phyloP scores from a whole-genome alignment of 768 basidiomycete genomes.

The Trichaptum fuscoviolaceum region DNA sequence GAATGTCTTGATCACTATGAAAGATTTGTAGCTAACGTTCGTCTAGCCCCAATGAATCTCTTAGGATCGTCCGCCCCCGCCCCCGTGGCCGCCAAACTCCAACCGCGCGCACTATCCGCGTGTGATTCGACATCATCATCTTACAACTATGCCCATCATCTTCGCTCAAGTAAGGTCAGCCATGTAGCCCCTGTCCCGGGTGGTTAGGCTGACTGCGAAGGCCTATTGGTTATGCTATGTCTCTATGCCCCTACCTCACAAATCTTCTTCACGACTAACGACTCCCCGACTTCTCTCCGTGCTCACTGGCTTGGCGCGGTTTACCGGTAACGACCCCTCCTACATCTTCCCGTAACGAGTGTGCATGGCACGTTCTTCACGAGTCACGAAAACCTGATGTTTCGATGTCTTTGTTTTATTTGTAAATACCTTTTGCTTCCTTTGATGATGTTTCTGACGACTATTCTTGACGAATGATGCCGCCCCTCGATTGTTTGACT shows the following conservation, averaged over 20 bases:
- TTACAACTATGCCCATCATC: not conserved
- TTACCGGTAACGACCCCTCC: not conserved
- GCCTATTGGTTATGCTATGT: not conserved
- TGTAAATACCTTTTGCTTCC: not conserved
- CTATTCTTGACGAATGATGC: not conserved
- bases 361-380: not conserved
- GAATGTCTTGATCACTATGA: slow-evolving; percentile 22
- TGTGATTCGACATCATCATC: not conserved
- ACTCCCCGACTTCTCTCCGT: not conserved
- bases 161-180: not conserved
- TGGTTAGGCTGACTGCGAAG: not conserved
- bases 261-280: not conserved
- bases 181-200: not conserved
- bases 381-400: not conserved
- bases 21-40: slow-evolving; percentile 1
- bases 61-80: slow-evolving; percentile 41
- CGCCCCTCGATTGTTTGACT: not conserved
- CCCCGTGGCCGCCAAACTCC: slow-evolving; percentile 38
- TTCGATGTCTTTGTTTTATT: not conserved
- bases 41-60: slow-evolving; percentile 33
- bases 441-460: not conserved
- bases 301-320: not conserved
- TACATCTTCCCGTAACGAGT: not conserved
- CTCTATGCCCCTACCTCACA: not conserved
- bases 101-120: not conserved